Base-by-base conservation (phyloP, 2,329 filamentous ascomycete genomes). In the Colletotrichum sp. region DNA sequence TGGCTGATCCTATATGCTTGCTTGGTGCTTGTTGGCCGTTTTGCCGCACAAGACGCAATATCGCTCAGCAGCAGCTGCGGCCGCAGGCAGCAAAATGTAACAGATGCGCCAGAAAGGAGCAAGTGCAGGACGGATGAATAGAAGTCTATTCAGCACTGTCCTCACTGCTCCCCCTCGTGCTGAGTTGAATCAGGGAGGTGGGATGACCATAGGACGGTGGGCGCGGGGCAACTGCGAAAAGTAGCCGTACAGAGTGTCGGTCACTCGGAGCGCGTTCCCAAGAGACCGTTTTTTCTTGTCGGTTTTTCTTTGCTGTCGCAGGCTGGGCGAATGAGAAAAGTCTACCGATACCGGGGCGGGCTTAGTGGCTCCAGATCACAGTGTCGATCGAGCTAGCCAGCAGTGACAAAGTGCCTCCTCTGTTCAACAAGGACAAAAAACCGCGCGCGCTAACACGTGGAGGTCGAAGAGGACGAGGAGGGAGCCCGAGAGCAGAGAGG, bases 141-240 rank as follows among this genome's bases (percentile, higher is more conserved):
- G 69, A 64, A 55, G 69, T 65, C 73, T 73, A 76, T 76, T 74
- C 76, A 77, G 73, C 76, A 74, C 77, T 77, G 77, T 72, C 77
- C 74, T 74, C 72, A 74, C 67, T 76, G 74, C 74, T 64, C 74
- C 74, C 72, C 66, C 67, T 75, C 71, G 74, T 69, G 28, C 30
- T 76, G 59, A 68, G 74, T 76, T 69, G 70, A 76, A 76, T 74
- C 59, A 69, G 70, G 70, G 70, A 74, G 74, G 64, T 74, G 74
- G 70, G 74, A 76, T 69, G 59, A 74, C 48, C 48, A 69, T 65
- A 65, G 48, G 57, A 66, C 26, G 21, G 55, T 24, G 64, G 36
- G 39, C 74, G 74, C 70, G 74, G 74, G 70, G 74, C 74, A 74
- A 74, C 24, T 36, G 59, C 64, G 59, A 76, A 52, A 74, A 69